Percentiles rank a stretch among this genome's conserved stretches.
These are phyloP conservation scores for Solanum acaule DNA, from an alignment of 257 asterid genomes.

Conservation along the genomic window DNA sequence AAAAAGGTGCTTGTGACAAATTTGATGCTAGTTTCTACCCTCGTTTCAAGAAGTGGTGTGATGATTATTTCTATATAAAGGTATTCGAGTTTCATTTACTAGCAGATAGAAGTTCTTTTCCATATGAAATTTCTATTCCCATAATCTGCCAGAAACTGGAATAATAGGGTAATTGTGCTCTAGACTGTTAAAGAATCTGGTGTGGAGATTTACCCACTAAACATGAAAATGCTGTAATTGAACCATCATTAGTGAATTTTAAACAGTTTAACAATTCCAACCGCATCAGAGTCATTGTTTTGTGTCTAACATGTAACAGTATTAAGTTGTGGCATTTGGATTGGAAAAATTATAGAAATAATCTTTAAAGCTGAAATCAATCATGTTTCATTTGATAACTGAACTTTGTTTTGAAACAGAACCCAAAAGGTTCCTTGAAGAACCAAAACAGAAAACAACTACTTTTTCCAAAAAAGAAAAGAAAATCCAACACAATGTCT, in stretches of 20 bases:
- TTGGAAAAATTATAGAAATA: background rate
- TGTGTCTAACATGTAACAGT: background rate
- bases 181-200: background rate
- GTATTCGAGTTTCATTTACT: conserved; percentile 17
- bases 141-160: background rate
- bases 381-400: background rate
- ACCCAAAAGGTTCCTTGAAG: background rate
- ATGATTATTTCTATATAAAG: conserved; percentile 92
- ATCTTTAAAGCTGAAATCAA: background rate
- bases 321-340: background rate
- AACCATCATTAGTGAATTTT: background rate
- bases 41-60: conserved; percentile 97
- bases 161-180: background rate
- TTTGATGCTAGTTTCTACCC: conserved; percentile 85
- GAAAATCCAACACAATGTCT: background rate
- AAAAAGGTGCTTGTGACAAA: conserved; percentile 85
- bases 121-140: background rate
- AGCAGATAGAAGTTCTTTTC: background rate
- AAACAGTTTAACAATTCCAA: background rate
- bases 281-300: background rate
- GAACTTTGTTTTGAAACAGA: background rate
- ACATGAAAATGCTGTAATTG: background rate
- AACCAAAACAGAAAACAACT: background rate
- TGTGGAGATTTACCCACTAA: background rate
- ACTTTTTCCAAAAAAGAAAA: background rate